Percentiles rank a stretch among this genome's conserved stretches.
phyloP scores from a whole-genome alignment of 176 grass and related monocot species.

The Triticum timopheevii region DNA sequence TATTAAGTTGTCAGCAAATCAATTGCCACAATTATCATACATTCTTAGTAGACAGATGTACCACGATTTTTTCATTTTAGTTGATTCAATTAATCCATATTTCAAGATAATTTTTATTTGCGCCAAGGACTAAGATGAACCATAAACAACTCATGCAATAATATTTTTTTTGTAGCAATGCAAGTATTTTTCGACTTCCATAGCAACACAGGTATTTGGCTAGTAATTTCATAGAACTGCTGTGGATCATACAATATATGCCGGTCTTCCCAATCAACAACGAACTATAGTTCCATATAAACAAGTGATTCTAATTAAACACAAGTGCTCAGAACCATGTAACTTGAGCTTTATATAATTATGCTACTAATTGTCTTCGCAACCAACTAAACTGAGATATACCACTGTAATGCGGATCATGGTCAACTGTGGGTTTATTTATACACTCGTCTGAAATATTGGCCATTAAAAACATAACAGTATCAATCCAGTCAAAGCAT shows the following conservation, averaged over 20 bases:
- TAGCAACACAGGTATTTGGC: background rate
- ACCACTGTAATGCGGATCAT: background rate
- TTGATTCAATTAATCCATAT: background rate
- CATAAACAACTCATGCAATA: background rate
- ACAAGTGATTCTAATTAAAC: background rate
- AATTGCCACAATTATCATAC: background rate
- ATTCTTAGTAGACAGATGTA: background rate
- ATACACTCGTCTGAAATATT: background rate
- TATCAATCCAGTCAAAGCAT: conserved; percentile 5
- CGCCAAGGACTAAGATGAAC: background rate
- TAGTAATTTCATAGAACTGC: background rate
- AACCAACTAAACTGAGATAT: background rate
- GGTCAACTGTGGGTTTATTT: background rate
- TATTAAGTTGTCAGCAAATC: background rate
- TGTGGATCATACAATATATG: background rate
- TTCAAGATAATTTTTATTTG: background rate
- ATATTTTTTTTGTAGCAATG: background rate
- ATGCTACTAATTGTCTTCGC: background rate
- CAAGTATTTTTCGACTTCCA: background rate
- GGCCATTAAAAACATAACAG: background rate
- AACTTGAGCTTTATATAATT: conserved; percentile 17
- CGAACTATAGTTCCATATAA: background rate
- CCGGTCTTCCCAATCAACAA: background rate
- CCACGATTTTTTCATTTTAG: background rate
- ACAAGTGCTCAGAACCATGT: background rate